These are phyloP conservation scores for Monocercomonoides exilis DNA, from an alignment of 78 protist genomes.

Conservation along the genomic window DNA sequence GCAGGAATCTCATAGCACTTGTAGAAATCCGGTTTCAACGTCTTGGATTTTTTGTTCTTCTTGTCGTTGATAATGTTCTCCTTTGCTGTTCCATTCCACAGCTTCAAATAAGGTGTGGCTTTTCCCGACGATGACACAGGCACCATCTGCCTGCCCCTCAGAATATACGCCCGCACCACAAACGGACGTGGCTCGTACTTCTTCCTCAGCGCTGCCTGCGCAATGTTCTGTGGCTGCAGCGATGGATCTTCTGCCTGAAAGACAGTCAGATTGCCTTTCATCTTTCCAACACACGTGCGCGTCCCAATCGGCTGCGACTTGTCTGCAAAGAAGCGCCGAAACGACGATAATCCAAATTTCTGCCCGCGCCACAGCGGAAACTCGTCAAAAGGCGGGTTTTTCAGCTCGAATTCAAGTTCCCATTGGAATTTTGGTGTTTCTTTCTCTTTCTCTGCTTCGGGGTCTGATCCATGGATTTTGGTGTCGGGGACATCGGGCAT, in stretches of 20 bases:
- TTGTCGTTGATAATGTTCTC: background rate
- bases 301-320: background rate
- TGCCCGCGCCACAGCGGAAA: background rate
- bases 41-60: background rate
- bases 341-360: background rate
- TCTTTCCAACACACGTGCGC: background rate
- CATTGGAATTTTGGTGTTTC: background rate
- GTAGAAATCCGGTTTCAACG: conserved; percentile 17
- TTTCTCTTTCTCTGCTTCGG: background rate
- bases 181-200: background rate
- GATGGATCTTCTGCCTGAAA: background rate
- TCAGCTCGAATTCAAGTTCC: conserved; percentile 13
- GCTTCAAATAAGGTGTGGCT: background rate
- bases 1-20: conserved; percentile 13
- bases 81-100: background rate
- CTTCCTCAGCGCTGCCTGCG: background rate
- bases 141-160: conserved; percentile 25
- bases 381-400: conserved; percentile 9
- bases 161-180: background rate
- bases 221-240: background rate
- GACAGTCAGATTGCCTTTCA: background rate
- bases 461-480: background rate
- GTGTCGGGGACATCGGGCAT: background rate
- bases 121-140: conserved; percentile 7
- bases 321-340: background rate